These are phyloP conservation scores for Coprinellus aureogranulatus DNA, from an alignment of 768 basidiomycete genomes.

Conservation along the genomic window DNA sequence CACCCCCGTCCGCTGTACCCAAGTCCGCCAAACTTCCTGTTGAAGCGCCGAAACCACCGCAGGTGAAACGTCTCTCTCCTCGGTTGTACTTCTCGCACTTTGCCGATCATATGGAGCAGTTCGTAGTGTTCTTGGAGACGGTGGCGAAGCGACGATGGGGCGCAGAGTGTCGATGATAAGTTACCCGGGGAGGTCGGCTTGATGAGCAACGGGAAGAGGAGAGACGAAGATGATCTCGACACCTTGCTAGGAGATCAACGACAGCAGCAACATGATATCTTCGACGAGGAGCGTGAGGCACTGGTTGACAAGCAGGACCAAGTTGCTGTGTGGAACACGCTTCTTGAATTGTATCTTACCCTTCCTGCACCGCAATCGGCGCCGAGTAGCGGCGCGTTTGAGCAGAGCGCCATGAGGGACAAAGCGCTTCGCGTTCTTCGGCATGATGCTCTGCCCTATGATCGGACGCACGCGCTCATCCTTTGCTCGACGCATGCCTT, in stretches of 20 bases:
- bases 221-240: not conserved
- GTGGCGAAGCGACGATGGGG: slow-evolving; percentile 80
- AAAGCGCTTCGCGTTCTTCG: slow-evolving; percentile 76
- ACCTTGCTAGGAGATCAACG: not conserved
- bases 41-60: slow-evolving; percentile 26
- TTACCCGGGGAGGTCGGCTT: slow-evolving; percentile 21
- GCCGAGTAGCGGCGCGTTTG: slow-evolving; percentile 21
- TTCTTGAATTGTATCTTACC: slow-evolving; percentile 88
- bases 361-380: slow-evolving; percentile 28
- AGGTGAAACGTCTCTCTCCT: slow-evolving; percentile 68
- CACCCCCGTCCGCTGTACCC: slow-evolving; percentile 31
- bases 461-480: slow-evolving; percentile 90
- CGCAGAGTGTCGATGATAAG: slow-evolving; percentile 56
- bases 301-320: slow-evolving; percentile 72
- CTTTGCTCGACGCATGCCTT: slow-evolving; percentile 85
- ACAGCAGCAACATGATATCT: not conserved
- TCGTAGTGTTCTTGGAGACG: slow-evolving; percentile 84
- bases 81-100: slow-evolving; percentile 91
- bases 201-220: not conserved
- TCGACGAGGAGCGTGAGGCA: slow-evolving; percentile 44
- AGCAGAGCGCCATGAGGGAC: slow-evolving; percentile 39
- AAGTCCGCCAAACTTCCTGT: slow-evolving; percentile 12
- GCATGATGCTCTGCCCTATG: slow-evolving; percentile 65
- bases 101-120: slow-evolving; percentile 81
- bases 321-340: slow-evolving; percentile 89